Percentiles rank a stretch among this genome's conserved stretches.
Conservation (phyloP, 768 basidiomycete species). For the Pleurotus sapidus region DNA sequence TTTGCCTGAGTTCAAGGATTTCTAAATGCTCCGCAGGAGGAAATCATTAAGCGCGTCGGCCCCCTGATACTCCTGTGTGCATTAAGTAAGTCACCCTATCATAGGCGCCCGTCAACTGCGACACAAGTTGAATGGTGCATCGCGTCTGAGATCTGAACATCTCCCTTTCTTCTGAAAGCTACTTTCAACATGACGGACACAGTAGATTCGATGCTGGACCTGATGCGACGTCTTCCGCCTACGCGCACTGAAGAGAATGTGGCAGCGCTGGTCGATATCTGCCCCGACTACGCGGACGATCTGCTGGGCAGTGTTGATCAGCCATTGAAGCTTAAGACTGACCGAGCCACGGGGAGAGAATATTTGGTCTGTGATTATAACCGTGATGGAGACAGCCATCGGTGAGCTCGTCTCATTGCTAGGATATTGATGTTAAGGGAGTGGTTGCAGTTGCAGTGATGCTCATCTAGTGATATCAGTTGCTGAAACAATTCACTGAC, state of each 20-base stretch:
- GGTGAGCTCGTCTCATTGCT: slow-evolving; percentile 45
- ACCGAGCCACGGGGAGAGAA: slow-evolving; percentile 79
- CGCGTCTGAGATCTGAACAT: not conserved
- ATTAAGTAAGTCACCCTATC: too few relatives aligned
- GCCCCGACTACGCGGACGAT: slow-evolving; percentile 94
- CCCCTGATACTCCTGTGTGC: too few relatives aligned
- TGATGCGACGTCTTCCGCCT: slow-evolving; percentile 95
- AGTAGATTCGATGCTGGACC: slow-evolving; percentile 91
- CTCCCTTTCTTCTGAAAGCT: not conserved
- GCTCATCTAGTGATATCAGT: not conserved
- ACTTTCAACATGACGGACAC: slow-evolving; percentile 61
- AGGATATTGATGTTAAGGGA: not conserved
- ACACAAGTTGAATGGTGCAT: too few relatives aligned
- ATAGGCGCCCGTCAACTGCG: too few relatives aligned
- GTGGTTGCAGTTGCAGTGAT: too few relatives aligned
- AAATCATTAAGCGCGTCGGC: too few relatives aligned
- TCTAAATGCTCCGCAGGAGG: too few relatives aligned
- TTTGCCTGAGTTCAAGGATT: too few relatives aligned
- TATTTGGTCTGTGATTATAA: slow-evolving; percentile 96
- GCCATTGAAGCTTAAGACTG: slow-evolving; percentile 79
- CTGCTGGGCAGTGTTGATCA: slow-evolving; percentile 93
- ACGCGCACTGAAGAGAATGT: slow-evolving; percentile 87
- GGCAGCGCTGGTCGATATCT: slow-evolving; percentile 72
- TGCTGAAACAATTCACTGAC: not conserved
- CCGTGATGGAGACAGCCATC: slow-evolving; percentile 85